Base-by-base conservation (phyloP, 306 rosid species). In the Quercus cerris region DNA sequence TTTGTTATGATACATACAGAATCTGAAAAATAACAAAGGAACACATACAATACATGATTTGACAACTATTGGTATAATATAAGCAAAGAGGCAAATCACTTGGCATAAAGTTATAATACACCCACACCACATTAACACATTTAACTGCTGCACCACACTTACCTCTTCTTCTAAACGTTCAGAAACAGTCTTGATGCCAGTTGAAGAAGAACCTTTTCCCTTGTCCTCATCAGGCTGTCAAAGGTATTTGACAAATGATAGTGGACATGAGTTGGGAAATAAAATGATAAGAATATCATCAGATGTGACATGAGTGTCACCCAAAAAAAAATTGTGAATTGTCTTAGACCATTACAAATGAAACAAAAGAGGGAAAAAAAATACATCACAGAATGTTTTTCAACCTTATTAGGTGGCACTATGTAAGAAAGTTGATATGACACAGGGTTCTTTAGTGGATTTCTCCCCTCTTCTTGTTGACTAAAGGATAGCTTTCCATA, bases 101-200 rank as follows among this genome's bases (percentile, higher is more conserved):
- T 13, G 20, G 25, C 49, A 66, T 67, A 31, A 33, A 35, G 51
- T 49, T 18, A 3, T 31, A 12, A 18, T 23, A 46, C 14, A 46
- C 35, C 73, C 19, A 35, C 64, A 35, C 41, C 58, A 74, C n/a
- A 57, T 28, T 6, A 3, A 31, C 49, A 55, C 9, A 51, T 15
- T 68, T 17, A 23, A 75, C 13, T 5, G 30, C 30, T 58, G 57
- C 33, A 61, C 57, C 62, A 46, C 49, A n/a, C 84, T 27, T 74
- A 95, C 99, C 98, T 95, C 99, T 81, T 93, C 98, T 79, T 91
- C 85, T 81, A 95, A 73, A 49, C 94, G 96, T 75, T 95, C 98
- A 71, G 94, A 85, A 64, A 93, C 85, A 33, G 88, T 69, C 89
- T 89, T 95, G 69, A 86, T 88, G 75, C 78, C 78, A 64, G 93